A percentile compares a stretch with the other conserved stretches of the same genome.
These are phyloP conservation scores for Chaetothyriales sp. DNA, from an alignment of 2,329 filamentous ascomycete genomes.

Conservation along the genomic window DNA sequence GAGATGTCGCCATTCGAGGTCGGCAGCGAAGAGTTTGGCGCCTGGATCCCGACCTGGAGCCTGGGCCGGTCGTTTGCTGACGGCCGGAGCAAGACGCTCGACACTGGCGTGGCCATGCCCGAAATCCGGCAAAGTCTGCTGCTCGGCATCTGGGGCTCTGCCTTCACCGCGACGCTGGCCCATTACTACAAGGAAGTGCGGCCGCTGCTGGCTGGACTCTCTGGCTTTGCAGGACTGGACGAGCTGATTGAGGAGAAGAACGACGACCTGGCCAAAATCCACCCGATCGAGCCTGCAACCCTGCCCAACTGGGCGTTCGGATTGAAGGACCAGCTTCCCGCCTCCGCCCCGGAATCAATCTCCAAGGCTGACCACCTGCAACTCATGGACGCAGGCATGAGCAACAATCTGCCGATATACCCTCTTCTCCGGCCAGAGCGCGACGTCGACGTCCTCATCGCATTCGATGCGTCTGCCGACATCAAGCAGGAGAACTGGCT, in stretches of 20 bases:
- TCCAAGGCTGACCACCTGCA: constrained; percentile 57
- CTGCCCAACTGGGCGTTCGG: constrained; percentile 82
- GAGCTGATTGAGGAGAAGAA: constrained; percentile 68
- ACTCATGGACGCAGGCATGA: constrained; percentile 97
- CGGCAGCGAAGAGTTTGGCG: constrained; percentile 81
- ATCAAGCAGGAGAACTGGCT: constrained; percentile 94
- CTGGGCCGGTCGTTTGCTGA: constrained; percentile 67
- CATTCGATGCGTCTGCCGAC: constrained; percentile 89
- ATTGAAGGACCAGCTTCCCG: constrained; percentile 59
- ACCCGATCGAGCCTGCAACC: constrained; percentile 80
- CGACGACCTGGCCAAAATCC: constrained; percentile 74
- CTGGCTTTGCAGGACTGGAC: constrained; percentile 64
- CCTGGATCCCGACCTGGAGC: constrained; percentile 90
- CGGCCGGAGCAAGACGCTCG: constrained; percentile 49
- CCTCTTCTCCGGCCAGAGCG: constrained; percentile 77
- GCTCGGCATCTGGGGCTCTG: constrained; percentile 90
- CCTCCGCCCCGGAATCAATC: constrained; percentile 63
- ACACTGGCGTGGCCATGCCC: constrained; percentile 56
- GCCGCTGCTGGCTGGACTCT: constrained; percentile 60
- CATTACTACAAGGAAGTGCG: constrained; percentile 92
- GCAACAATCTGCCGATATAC: constrained; percentile 93
- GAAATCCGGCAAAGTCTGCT: constrained; percentile 72
- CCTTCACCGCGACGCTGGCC: constrained; percentile 86
- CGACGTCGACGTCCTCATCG: constrained; percentile 75
- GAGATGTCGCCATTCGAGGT: constrained; percentile 91